Percentiles rank a stretch among this genome's conserved stretches.
Conservation (phyloP, 441 rosid species). For the Codiaeum variegatum region DNA sequence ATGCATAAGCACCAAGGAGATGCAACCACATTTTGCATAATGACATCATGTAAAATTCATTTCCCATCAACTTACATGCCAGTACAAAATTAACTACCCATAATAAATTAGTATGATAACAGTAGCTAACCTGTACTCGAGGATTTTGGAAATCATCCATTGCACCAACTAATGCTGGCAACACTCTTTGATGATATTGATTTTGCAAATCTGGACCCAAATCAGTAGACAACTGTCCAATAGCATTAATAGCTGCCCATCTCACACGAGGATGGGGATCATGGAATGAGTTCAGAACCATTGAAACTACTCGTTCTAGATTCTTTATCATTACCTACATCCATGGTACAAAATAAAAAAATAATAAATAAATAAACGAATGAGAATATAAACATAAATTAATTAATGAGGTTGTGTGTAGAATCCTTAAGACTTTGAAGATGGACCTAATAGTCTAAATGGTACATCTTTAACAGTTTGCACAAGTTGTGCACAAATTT, state of each 20-base stretch:
- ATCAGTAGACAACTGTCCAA: slow-evolving; percentile 89
- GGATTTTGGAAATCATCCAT: slow-evolving; percentile 97
- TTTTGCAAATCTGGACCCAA: slow-evolving; percentile 97
- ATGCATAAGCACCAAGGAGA: no score
- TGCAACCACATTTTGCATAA: no score
- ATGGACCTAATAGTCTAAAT: neutral
- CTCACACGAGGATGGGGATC: slow-evolving; percentile 88
- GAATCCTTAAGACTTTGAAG: neutral
- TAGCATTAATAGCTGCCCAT: slow-evolving; percentile 94
- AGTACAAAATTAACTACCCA: slow-evolving; percentile 11
- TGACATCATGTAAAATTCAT: neutral
- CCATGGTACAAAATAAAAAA: slow-evolving; percentile 11
- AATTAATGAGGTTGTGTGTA: neutral
- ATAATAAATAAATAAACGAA: neutral
- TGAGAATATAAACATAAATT: neutral
- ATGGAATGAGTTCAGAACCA: slow-evolving; percentile 76
- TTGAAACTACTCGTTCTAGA: slow-evolving; percentile 69
- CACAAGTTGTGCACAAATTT: no score
- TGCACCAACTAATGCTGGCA: slow-evolving; percentile 76
- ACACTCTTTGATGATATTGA: slow-evolving; percentile 68
- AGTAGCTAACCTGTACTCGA: slow-evolving; percentile 67
- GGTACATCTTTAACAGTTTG: neutral
- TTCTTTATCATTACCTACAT: slow-evolving; percentile 73
- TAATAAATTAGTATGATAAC: neutral
- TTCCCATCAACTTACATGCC: neutral